Percentiles rank a stretch among this genome's conserved stretches.
phyloP scores from a whole-genome alignment of 257 asterid species.

The Nicotiana otophora region DNA sequence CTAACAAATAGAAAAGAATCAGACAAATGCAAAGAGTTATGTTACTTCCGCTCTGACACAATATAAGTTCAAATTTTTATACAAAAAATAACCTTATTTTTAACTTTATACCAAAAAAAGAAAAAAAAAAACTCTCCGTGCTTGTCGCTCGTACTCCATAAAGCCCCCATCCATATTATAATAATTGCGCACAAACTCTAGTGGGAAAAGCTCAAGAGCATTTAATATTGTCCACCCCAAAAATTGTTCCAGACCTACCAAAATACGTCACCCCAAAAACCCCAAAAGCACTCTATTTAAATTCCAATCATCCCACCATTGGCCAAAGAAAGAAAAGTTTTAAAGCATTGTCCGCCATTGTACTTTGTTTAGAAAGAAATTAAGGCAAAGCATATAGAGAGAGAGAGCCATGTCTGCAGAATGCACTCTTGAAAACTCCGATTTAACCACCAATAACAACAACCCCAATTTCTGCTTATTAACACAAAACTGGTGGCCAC shows the following conservation, averaged over 20 bases:
- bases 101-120: too few relatives aligned
- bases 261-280: constrained; percentile 6
- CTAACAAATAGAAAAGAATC: too few relatives aligned
- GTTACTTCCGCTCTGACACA: too few relatives aligned
- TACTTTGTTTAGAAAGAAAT: not conserved
- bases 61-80: too few relatives aligned
- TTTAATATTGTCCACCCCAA: constrained; percentile 12
- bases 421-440: constrained; percentile 12
- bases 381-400: not conserved
- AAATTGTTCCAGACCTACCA: constrained; percentile 10
- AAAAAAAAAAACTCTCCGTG: too few relatives aligned
- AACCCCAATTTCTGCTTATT: not conserved
- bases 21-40: too few relatives aligned
- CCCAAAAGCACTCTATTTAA: not conserved
- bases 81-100: too few relatives aligned
- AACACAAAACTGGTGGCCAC: constrained; percentile 17
- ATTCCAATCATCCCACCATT: constrained; percentile 16
- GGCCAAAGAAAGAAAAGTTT: not conserved
- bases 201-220: constrained; percentile 12
- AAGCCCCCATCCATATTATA: not conserved
- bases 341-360: not conserved
- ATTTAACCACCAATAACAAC: not conserved
- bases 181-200: constrained; percentile 14
- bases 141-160: not conserved
- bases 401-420: constrained; percentile 8